Conservation (phyloP, 306 rosid genomes). For the Quercus dentata region DNA sequence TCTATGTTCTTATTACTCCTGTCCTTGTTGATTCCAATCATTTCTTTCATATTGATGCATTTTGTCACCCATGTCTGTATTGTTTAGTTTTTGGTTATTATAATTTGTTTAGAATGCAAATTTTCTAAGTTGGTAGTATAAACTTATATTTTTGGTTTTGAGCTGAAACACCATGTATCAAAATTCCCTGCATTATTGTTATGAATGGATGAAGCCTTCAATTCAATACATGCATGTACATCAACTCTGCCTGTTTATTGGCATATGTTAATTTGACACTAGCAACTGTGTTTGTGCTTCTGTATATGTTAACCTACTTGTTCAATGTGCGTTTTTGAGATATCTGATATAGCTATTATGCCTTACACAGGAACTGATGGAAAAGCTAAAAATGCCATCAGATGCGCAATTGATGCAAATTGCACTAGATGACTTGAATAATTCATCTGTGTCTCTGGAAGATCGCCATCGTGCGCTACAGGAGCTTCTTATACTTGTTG, state of each 20-base stretch:
- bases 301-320: background rate
- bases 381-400: constrained; percentile 64
- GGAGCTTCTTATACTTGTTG: constrained; percentile 84
- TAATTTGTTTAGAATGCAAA: background rate
- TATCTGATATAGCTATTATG: constrained; percentile 5
- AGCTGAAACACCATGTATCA: background rate
- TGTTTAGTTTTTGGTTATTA: background rate
- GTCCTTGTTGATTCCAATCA: background rate
- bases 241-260: background rate
- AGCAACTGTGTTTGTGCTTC: background rate
- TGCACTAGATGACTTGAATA: constrained; percentile 67
- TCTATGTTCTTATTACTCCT: background rate
- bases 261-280: background rate
- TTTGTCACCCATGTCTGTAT: background rate
- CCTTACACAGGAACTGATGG: constrained; percentile 62
- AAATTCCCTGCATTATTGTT: background rate
- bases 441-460: constrained; percentile 63
- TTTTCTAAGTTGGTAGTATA: background rate
- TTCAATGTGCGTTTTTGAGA: background rate
- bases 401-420: constrained; percentile 82
- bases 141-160: background rate
- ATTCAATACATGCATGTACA: background rate
- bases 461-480: constrained; percentile 69
- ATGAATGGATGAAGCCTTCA: background rate
- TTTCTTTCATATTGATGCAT: background rate